Percentiles rank a stretch among this genome's conserved stretches.
phyloP scores from a whole-genome alignment of 2,329 filamentous ascomycete genomes.

The Exophiala calicioides region DNA sequence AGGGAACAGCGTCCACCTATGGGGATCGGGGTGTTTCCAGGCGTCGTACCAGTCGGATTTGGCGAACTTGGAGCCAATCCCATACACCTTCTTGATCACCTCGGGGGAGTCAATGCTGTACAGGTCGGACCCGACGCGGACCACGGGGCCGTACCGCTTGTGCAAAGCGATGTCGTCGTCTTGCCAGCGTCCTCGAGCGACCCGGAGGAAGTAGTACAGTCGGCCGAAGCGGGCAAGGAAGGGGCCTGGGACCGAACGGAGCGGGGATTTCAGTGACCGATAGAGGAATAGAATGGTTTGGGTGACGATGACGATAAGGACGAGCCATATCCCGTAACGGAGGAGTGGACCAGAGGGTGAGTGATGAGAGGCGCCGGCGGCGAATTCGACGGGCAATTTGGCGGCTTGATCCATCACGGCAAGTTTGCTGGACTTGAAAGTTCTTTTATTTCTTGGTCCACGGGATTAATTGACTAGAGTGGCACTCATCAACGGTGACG shows the following conservation, averaged over 20 bases:
- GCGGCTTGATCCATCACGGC: no score
- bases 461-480: no score
- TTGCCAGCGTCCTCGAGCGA: slow-evolving; percentile 42
- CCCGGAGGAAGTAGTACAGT: slow-evolving; percentile 46
- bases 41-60: slow-evolving; percentile 48
- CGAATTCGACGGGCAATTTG: no score
- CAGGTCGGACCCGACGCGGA: slow-evolving; percentile 27
- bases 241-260: slow-evolving; percentile 48
- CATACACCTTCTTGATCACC: slow-evolving; percentile 29
- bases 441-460: no score
- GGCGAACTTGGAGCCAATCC: slow-evolving; percentile 25
- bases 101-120: slow-evolving; percentile 29
- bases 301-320: slow-evolving; percentile 9
- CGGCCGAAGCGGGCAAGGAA: slow-evolving; percentile 47
- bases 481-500: no score
- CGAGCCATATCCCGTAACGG: slow-evolving; percentile 11
- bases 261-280: slow-evolving; percentile 36
- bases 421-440: no score
- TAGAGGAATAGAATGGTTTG: slow-evolving; percentile 25
- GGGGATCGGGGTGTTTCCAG: slow-evolving; percentile 62
- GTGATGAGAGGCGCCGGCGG: no score
- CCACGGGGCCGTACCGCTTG: slow-evolving; percentile 26
- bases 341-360: no score
- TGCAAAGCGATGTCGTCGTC: slow-evolving; percentile 34
- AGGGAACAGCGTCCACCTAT: slow-evolving; percentile 62